These are phyloP conservation scores for Xylaria scruposa DNA, from an alignment of 495 filamentous ascomycete genomes.

Conservation along the genomic window DNA sequence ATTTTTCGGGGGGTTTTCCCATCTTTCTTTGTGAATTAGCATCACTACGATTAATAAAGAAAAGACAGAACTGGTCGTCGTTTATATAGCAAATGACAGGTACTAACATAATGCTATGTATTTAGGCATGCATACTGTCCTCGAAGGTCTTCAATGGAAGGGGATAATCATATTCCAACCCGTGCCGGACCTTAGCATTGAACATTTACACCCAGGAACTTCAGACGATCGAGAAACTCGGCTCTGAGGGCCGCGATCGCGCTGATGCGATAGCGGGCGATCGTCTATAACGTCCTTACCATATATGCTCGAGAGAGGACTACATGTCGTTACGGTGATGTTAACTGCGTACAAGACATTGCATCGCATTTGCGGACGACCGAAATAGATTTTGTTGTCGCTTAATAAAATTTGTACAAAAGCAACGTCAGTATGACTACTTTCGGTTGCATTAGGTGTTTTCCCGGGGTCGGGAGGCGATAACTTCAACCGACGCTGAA, in stretches of 20 bases:
- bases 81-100: neutral
- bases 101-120: no score
- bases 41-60: neutral
- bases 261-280: neutral
- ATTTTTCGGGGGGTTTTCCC: neutral
- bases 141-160: neutral
- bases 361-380: neutral
- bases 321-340: neutral
- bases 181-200: neutral
- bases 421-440: neutral
- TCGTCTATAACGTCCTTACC: neutral
- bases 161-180: neutral
- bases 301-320: neutral
- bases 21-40: no score
- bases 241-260: neutral
- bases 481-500: neutral
- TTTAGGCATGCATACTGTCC: neutral
- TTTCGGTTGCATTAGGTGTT: neutral
- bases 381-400: neutral
- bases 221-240: slow-evolving; percentile 1
- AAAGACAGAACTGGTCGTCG: neutral
- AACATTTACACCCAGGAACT: neutral
- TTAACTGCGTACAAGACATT: neutral
- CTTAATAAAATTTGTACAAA: neutral
- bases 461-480: neutral